Evolutionary conservation across 1,284 basidiomycete species (phyloP).

Genomic region (Lentinula novae-zelandiae): DNA sequence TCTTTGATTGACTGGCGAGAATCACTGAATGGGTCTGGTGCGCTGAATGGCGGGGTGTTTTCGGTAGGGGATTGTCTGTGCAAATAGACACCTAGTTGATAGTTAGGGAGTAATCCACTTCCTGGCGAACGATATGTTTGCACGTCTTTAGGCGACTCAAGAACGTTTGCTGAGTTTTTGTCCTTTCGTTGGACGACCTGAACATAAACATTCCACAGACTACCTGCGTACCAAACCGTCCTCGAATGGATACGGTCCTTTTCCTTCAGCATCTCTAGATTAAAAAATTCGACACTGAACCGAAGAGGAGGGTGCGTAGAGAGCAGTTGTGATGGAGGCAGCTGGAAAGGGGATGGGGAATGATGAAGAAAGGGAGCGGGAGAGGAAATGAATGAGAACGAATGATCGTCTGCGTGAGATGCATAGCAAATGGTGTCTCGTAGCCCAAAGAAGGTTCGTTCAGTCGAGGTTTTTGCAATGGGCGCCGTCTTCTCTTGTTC

Average conservation of each 20-base stretch:
- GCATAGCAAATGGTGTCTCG: slow-evolving; percentile 39
- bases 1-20: neutral
- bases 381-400: neutral
- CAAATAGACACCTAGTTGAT: slow-evolving; percentile 87
- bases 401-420: slow-evolving; percentile 22
- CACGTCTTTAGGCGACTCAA: neutral
- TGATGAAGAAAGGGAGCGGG: neutral
- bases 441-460: slow-evolving; percentile 66
- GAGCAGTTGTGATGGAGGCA: slow-evolving; percentile 19
- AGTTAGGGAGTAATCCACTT: slow-evolving; percentile 24
- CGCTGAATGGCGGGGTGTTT: slow-evolving; percentile 47
- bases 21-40: slow-evolving; percentile 22
- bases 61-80: slow-evolving; percentile 81
- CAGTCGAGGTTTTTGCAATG: slow-evolving; percentile 32
- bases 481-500: slow-evolving; percentile 24
- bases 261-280: slow-evolving; percentile 78
- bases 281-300: slow-evolving; percentile 90
- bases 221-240: slow-evolving; percentile 79
- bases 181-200: slow-evolving; percentile 77
- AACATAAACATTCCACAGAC: slow-evolving; percentile 83
- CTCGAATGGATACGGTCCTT: slow-evolving; percentile 77
- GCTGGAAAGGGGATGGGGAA: neutral
- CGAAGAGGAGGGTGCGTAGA: slow-evolving; percentile 71
- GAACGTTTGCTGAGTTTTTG: neutral
- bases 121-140: slow-evolving; percentile 28